Base-by-base conservation (phyloP, 2,329 filamentous ascomycete genomes). In the Nannizziopsis arthrosporioides region DNA sequence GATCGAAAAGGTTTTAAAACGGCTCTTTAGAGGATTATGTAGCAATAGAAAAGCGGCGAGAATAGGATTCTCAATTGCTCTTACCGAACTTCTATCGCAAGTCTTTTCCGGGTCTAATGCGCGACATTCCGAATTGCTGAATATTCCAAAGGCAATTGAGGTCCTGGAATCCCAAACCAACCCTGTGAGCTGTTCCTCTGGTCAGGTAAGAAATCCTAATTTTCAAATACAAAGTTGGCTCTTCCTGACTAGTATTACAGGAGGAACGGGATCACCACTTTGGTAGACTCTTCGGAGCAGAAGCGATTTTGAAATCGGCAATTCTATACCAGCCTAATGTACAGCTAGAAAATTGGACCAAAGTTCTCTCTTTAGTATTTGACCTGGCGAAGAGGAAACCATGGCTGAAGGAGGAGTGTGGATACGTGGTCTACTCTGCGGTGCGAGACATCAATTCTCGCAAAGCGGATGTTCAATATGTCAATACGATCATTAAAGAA, bases 401-500 rank as follows among this genome's bases (percentile, higher is more conserved):
- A 30, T 95, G 89, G 90, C 73, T 96, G 55, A 78, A 86, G 52
- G 82, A 90, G 58, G 85, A 94, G 62, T 94, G 87, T 58, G 87
- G 85, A 30, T 86, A 82, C 74, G 78, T 92, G 42, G 72, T 95
- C 19, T 82, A 84, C 39, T 80, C 87, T 59, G 80, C 82, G 11
- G 64, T 92, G 34, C 73, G 75, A 30, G 79, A 81, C 15, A 57
- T 76, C 30, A 59, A 59, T 8, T 35, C 64, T 7, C 60, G 66
- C 27, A 59, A 67, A 22, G 61, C 63, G 15, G 55, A 65, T 14
- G 53, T 57, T 8, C 69, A 74, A 49, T 75, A 78, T 48, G 77
- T 78, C 1, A 74, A 81, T 57, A 66, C 72, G 19, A 80, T 83
- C 0, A 69, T 93, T 32, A 68, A 78, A 51, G 75, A 74, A 35